Evolutionary conservation across 192 early-diverging fungal genomes (phyloP), one percentile per base, ranked within the genome.

Genomic region (Backusella tuberculispora): DNA sequence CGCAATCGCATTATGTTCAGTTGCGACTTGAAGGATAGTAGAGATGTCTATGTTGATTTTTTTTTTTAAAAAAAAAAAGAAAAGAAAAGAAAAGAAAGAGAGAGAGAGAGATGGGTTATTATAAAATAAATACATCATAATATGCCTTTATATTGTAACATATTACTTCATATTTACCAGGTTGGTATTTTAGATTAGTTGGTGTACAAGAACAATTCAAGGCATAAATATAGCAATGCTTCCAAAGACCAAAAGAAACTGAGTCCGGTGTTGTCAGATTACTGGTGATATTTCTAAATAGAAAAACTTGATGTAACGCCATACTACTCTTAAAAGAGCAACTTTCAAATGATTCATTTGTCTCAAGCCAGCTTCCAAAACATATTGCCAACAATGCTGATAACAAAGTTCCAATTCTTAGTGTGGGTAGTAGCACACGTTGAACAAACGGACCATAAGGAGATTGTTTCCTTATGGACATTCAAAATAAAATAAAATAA

Each of bases 171-270:
- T 38, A 38, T 65, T 65, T 65, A 67, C 66, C 66, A 42, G 66
- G 40, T 40, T 67, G 66, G 38, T 67, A 67, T 43, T 43, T 43
- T 38, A 67, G 38, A 41, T 67, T 67, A 5, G 66, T 67, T 6
- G 66, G 66, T 43, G 66, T 43, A 67, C 66, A 67, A 24, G 66
- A 67, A 38, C 66, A 67, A 67, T 67, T 67, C n/a, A 67, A 43
- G 41, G 66, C 66, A 12, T 67, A 67, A 38, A 67, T 19, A 41
- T 67, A 67, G 19, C 66, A 67, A 26, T 67, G 66, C 5, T 67
- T 67, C 66, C 66, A 67, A 21, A 67, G 41, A 42, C 66, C 66
- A 67, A 67, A 67, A 10, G 66, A 67, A 19, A 67, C 66, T 43
- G 66, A 67, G 41, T 67, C 66, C 4, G 66, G 66, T 24, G 66